Base-by-base conservation (phyloP, 148 eudicot genomes). In the Chenopodium quinoa region DNA sequence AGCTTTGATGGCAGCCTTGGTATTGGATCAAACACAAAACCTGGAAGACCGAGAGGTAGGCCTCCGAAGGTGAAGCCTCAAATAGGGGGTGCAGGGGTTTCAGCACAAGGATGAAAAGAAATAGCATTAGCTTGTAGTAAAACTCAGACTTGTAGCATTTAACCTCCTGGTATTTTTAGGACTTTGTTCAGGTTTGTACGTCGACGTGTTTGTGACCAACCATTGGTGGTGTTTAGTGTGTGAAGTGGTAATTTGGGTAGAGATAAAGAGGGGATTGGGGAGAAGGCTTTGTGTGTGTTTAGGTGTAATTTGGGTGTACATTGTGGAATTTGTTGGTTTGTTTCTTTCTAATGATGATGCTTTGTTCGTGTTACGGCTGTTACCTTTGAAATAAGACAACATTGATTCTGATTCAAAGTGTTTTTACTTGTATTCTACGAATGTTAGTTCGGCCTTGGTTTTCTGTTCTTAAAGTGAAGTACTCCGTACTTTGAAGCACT, bases 31-130 rank as follows among this genome's bases (percentile, higher is more conserved):
- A 31, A 14, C 23, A 6, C 75, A 2, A 78, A 73, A 52, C 54
- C 77, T n/a, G 82, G 87, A 16, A 83, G 85, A 78, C 83, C 85
- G 0, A 77, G 89, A 54, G 89, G 89, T 34, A 82, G 89, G 84
- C 89, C 89, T 46, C 85, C 84, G 12, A 87, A 87, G 87, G 86
- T 79, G 13, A 85, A 83, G 78, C 69, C 87, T 71, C 76, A 62
- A n/a, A 25, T 63, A 14, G 89, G 80, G 2, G 75, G 83, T 34
- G 84, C 65, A 67, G 86, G 83, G 48, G 88, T 75, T 73, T 80
- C 79, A 23, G 77, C 75, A 79, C 67, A 70, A 25, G 85, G n/a
- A 4, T 70, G 75, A 67, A 23, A 70, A 58, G 52, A 12, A 40
- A 19, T 46, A 37, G 81, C 32, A 73, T 73, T 71, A 44, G 72